phyloP scores from a whole-genome alignment of 768 basidiomycete species.

The Rhodotorula sphaerocarpa region DNA sequence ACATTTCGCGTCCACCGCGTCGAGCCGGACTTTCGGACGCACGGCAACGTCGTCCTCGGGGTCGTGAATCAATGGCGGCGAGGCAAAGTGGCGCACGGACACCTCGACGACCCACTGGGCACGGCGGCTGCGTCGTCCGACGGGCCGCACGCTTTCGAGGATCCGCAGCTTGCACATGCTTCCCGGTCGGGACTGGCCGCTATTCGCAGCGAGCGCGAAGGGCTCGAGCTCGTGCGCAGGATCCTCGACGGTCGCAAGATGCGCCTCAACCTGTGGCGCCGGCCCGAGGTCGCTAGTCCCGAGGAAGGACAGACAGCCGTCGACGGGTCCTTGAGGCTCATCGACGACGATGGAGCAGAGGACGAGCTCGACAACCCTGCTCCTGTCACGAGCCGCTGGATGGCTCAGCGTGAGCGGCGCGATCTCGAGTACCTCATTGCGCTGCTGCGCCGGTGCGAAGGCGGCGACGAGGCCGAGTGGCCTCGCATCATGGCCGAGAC shows the following conservation, averaged over 20 bases:
- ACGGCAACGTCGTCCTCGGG: slow-evolving; percentile 20
- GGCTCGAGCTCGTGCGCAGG: slow-evolving; percentile 4
- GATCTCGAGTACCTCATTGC: slow-evolving; percentile 12
- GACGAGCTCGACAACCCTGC: not conserved
- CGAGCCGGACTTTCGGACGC: slow-evolving; percentile 14
- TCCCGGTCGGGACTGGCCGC: not conserved
- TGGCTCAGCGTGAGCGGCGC: slow-evolving; percentile 9
- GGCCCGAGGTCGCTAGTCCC: not conserved
- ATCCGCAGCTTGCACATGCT: not conserved
- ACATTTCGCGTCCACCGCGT: slow-evolving; percentile 24
- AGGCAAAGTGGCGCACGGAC: not conserved
- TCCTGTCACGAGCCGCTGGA: not conserved
- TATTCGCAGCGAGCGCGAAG: not conserved
- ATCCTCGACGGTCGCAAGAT: slow-evolving; percentile 17
- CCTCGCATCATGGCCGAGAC: not conserved
- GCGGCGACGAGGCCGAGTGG: not conserved
- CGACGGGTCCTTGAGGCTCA: not conserved
- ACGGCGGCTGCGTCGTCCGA: too few relatives aligned
- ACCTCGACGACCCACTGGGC: not conserved
- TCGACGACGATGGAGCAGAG: not conserved
- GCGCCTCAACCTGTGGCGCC: slow-evolving; percentile 11
- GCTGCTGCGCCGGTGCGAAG: slow-evolving; percentile 4
- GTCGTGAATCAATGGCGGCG: slow-evolving; percentile 23
- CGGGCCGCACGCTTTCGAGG: slow-evolving; percentile 1
- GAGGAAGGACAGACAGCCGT: too few relatives aligned